Evolutionary conservation across 1,139 yeast species (phyloP).

Genomic region (Candida pseudoviswanathii): DNA sequence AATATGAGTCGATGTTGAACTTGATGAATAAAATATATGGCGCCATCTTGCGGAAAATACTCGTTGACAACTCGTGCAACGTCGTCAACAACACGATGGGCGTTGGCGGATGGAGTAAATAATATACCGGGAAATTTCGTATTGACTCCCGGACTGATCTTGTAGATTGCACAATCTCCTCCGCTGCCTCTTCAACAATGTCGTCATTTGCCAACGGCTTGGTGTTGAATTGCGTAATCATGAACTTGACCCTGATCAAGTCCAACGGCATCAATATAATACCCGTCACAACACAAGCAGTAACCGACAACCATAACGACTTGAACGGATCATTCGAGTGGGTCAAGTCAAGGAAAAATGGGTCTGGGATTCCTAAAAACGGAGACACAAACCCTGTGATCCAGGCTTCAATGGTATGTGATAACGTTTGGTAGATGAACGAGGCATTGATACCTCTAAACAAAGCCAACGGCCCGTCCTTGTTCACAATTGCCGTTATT

Average conservation of each 20-base stretch:
- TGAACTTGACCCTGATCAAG: conserved; percentile 72
- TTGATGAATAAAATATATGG: conserved; percentile 70
- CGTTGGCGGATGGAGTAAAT: conserved; percentile 59
- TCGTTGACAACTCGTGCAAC: conserved; percentile 62
- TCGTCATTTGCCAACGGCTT: conserved; percentile 12
- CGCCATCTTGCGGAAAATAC: conserved; percentile 66
- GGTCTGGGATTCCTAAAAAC: conserved; percentile 84
- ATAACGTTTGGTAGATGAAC: conserved; percentile 73
- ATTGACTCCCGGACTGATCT: conserved; percentile 44
- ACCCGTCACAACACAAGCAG: conserved; percentile 75
- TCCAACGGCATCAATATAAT: conserved; percentile 82
- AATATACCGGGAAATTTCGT: conserved; percentile 37
- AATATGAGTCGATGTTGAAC: conserved; percentile 69
- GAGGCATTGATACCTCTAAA: conserved; percentile 89
- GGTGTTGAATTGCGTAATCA: conserved; percentile 57
- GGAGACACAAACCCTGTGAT: conserved; percentile 85
- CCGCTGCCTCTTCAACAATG: conserved; percentile 9
- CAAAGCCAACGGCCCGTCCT: conserved; percentile 82
- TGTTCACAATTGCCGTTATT: conserved; percentile 64
- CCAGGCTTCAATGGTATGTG: conserved; percentile 88
- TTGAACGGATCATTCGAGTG: conserved; percentile 78
- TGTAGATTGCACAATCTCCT: conserved; percentile 20
- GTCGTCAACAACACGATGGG: conserved; percentile 54
- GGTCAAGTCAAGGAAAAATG: conserved; percentile 78
- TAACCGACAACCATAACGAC: conserved; percentile 66